These are phyloP conservation scores for Pythium brassicae DNA, from an alignment of 352 stramenopile genomes.

Conservation along the genomic window DNA sequence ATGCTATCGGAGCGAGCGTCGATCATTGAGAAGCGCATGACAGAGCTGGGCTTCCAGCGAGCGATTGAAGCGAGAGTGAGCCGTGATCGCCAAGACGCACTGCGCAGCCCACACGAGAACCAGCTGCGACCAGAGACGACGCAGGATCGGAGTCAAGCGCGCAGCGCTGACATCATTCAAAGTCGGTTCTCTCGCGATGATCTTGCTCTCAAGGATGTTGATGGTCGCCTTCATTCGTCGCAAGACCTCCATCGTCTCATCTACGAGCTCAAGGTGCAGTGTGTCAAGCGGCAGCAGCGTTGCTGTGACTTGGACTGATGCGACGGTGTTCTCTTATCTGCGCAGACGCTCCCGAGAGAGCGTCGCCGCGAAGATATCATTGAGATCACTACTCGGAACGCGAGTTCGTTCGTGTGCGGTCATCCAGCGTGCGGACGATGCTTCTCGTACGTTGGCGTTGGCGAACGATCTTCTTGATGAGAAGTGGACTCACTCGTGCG, in stretches of 20 bases:
- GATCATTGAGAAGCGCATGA: slow-evolving; percentile 35
- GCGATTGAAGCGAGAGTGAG: slow-evolving; percentile 10
- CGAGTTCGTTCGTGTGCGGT: slow-evolving; percentile 47
- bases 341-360: slow-evolving; percentile 41
- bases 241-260: slow-evolving; percentile 56
- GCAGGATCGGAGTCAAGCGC: background rate
- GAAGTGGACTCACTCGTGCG: background rate
- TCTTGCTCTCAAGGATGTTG: background rate
- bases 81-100: no score
- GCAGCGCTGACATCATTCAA: background rate
- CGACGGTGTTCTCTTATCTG: no score
- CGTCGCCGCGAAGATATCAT: slow-evolving; percentile 40
- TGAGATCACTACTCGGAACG: slow-evolving; percentile 33
- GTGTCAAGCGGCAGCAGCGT: no score
- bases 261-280: slow-evolving; percentile 55
- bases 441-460: slow-evolving; percentile 35
- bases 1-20: slow-evolving; percentile 32
- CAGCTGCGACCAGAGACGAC: slow-evolving; percentile 6
- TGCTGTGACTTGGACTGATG: background rate
- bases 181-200: slow-evolving; percentile 6
- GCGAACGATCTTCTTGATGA: background rate
- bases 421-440: slow-evolving; percentile 50
- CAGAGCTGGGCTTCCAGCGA: slow-evolving; percentile 36
- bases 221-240: slow-evolving; percentile 15
- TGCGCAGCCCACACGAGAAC: background rate